Base-by-base conservation (phyloP, 768 basidiomycete genomes). In the Solioccasus polychromus region DNA sequence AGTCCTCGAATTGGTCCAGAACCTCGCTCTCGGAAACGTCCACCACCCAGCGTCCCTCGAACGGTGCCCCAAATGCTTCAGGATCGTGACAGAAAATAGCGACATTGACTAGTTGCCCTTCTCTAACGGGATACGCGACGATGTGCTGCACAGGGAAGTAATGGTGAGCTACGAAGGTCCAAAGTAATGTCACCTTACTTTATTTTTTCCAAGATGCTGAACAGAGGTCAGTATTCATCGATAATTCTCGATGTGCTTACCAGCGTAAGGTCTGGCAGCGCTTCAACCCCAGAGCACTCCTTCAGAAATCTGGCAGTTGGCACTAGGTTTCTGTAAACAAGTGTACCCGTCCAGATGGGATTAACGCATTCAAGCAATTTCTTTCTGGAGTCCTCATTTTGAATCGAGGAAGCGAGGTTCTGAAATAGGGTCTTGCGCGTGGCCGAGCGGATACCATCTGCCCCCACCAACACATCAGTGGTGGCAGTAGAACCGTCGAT, bases 371-470 rank as follows among this genome's bases (percentile, higher is more conserved):
- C 47, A 8, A 51, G 29, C 11, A 63, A 36, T 31, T 12, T 37
- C 19, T 47, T 47, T 30, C 34, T 41, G 14, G 36, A 49, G 9
- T 35, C 34, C 8, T 49, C 46, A 12, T 52, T 41, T 29, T 3
- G n/a, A 5, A 26, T 11, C 15, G 28, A 39, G 8, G 49, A 49
- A 20, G 53, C 59, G 3, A 59, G 35, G 2, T 44, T 39, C 35
- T 45, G 25, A 22, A 62, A 59, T 52, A 71, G 58, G 12, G 49
- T 50, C 23, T 36, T 52, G 28, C 69, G 61, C 11, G 61, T 58
- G 20, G 53, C 58, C 1, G 74, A 76, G 18, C 59, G 68, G 43
- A 76, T 60, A 2, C 75, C 75, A 46, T 76, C 75, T 6, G 69
- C 63, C 2, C 70, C 74, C 8, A 76, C 50, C 26, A 77, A 57